Conservation (phyloP, 805 yeast genomes). For the Cyberlindnera sargentensis region DNA sequence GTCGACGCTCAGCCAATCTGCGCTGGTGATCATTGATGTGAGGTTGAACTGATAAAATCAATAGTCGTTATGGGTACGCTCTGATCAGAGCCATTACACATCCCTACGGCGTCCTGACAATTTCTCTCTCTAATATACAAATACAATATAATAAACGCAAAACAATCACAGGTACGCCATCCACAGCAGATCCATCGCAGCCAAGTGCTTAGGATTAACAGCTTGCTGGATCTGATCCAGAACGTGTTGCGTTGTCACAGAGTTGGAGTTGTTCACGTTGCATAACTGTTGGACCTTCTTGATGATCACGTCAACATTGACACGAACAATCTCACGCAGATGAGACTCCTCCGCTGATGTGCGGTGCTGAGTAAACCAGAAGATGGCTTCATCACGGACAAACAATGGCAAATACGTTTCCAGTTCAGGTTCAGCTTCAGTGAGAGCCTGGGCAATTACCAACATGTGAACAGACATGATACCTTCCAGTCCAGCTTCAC, state of each 20-base stretch:
- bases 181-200: constrained; percentile 87
- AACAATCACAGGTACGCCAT: constrained; percentile 70
- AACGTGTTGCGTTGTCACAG: constrained; percentile 79
- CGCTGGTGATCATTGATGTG: too few species aligned
- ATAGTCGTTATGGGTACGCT: too few species aligned
- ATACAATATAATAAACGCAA: background rate
- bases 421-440: constrained; percentile 88
- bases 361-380: constrained; percentile 88
- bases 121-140: background rate
- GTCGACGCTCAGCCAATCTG: too few species aligned
- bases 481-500: constrained; percentile 92
- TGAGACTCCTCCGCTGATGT: constrained; percentile 80
- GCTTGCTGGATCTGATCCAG: constrained; percentile 90
- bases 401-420: constrained; percentile 89
- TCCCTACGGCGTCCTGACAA: too few species aligned
- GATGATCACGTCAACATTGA: constrained; percentile 79
- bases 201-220: constrained; percentile 88
- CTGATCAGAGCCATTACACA: too few species aligned
- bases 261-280: constrained; percentile 44
- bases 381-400: constrained; percentile 90
- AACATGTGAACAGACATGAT: constrained; percentile 77
- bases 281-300: constrained; percentile 76
- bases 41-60: too few species aligned
- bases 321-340: constrained; percentile 76
- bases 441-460: constrained; percentile 78